A percentile compares a stretch with the other conserved stretches of the same genome.
Evolutionary conservation across 2,329 filamentous ascomycete genomes (phyloP).

Genomic region (Cercospora brassicicola): DNA sequence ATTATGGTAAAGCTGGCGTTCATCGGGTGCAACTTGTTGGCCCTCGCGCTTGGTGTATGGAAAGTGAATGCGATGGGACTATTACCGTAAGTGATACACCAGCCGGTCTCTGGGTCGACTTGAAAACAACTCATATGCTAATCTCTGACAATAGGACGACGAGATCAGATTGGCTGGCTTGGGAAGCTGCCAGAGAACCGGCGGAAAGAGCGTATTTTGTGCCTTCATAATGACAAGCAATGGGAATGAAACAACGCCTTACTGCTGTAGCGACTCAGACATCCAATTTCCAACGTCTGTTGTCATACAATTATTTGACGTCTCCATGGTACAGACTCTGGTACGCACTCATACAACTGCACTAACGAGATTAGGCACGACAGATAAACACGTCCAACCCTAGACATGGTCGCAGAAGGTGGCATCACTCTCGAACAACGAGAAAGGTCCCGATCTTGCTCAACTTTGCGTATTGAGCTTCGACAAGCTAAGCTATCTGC

Average conservation of each 20-base stretch:
- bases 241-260: neutral
- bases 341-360: neutral
- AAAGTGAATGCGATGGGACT: slow-evolving; percentile 97
- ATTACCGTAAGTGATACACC: slow-evolving; percentile 67
- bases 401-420: neutral
- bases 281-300: neutral
- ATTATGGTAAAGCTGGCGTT: slow-evolving; percentile 85
- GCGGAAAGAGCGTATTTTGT: slow-evolving; percentile 59
- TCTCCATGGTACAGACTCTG: neutral
- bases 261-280: neutral
- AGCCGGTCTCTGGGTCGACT: neutral
- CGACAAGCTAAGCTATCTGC: neutral
- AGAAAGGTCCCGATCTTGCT: neutral
- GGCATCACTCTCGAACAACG: neutral
- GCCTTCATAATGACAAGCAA: slow-evolving; percentile 25
- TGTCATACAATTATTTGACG: neutral
- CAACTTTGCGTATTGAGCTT: neutral
- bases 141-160: slow-evolving; percentile 67
- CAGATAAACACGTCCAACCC: neutral
- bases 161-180: slow-evolving; percentile 94
- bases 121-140: slow-evolving; percentile 19
- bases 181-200: slow-evolving; percentile 75
- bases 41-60: slow-evolving; percentile 85
- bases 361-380: neutral
- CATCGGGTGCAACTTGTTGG: slow-evolving; percentile 79